Base-by-base conservation (phyloP, 2,329 filamentous ascomycete species). In the Metarhizium album region DNA sequence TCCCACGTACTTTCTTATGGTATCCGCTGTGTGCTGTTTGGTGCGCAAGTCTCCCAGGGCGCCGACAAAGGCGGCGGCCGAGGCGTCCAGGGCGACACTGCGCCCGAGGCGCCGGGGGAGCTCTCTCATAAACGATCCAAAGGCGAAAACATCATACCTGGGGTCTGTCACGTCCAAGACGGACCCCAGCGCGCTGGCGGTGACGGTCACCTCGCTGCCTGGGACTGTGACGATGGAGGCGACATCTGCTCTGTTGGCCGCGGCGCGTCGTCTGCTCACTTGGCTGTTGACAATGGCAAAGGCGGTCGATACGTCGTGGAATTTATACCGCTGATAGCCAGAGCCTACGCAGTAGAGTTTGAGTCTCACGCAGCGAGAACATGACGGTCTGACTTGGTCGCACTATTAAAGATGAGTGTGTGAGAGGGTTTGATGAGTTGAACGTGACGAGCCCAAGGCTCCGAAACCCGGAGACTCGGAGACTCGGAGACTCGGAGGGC, bases 81-180 rank as follows among this genome's bases (percentile, higher is more conserved):
- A 58, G 0, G 67, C 64, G 53, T 77, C 74, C 0, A 78, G 61
- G 1, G 73, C 73, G 42, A 64, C 64, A 46, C 73, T 76, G 13
- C 53, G 59, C 1, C 74, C 75, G 2, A 78, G 55, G 0, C 72
- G 68, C 37, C 57, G 57, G 0, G 74, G 74, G 1, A 78, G 59
- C n/a, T 72, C 63, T 1, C 61, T 60, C 11, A 77, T 57, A 54
- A 72, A 76, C 1, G 57, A 54, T 1, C 74, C 74, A 53, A 73
- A 77, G n/a, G 69, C 71, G 40, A 61, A 61, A 6, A 77, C 56
- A 47, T 76, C 73, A 54, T 72, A 76, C 16, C 71, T 63, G 16
- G 74, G 61, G 47, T 76, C 71, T 0, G 64, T 67, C 3, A 70
- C 60, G 22, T 66, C 56, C 1, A 73, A 63, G 47, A 59, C 59